Evolutionary conservation across 148 eudicot species (phyloP).

Genomic region (Nepenthes mirabilis): DNA sequence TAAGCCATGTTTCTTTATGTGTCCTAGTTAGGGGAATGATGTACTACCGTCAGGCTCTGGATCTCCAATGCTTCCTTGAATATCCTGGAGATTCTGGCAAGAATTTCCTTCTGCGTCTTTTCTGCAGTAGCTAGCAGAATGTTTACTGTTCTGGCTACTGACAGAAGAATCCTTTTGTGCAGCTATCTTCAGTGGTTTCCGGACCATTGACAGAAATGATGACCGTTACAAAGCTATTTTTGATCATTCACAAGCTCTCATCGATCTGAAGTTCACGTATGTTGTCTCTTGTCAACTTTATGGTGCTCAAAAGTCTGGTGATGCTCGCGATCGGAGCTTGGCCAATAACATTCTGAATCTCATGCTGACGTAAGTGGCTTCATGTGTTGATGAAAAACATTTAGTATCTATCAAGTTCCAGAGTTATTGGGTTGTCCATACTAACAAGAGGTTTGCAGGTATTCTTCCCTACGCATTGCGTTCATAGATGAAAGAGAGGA

Average conservation of each 20-base stretch:
- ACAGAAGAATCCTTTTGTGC: conserved; percentile 12
- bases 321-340: conserved; percentile 54
- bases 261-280: conserved; percentile 95
- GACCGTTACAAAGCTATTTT: conserved; percentile 26
- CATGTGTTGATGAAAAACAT: neutral
- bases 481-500: conserved; percentile 93
- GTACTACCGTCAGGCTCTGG: conserved; percentile 89
- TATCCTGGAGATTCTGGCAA: conserved; percentile 66
- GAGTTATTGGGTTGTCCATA: neutral
- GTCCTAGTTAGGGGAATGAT: conserved; percentile 94
- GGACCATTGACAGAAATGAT: conserved; percentile 48
- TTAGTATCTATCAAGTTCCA: neutral
- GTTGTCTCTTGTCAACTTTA: conserved; percentile 96
- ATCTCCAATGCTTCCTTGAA: conserved; percentile 89
- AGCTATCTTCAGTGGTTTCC: conserved; percentile 77
- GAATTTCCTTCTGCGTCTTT: neutral
- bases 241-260: conserved; percentile 63
- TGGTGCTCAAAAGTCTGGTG: conserved; percentile 83
- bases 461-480: conserved; percentile 92
- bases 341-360: conserved; percentile 75
- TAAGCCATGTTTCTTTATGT: conserved; percentile 10
- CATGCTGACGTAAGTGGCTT: conserved; percentile 57
- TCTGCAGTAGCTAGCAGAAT: neutral
- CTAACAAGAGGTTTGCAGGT: conserved; percentile 31
- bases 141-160: neutral